phyloP scores from a whole-genome alignment of 1,139 yeast species.

The Williopsis jadinii region DNA sequence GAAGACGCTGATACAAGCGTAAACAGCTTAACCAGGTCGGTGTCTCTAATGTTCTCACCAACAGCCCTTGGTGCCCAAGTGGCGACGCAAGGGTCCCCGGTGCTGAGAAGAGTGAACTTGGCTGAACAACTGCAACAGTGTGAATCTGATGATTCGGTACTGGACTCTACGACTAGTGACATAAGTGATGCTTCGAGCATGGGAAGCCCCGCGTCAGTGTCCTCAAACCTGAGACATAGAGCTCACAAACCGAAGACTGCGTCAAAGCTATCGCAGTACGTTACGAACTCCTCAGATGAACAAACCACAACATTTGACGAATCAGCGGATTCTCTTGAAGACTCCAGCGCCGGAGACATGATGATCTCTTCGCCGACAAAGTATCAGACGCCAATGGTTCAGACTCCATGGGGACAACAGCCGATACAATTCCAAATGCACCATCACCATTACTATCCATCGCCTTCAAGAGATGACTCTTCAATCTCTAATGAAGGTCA shows the following conservation, averaged over 20 bases:
- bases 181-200: slow-evolving; percentile 2
- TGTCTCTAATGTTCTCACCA: slow-evolving; percentile 8
- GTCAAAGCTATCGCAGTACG: slow-evolving; percentile 11
- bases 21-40: slow-evolving; percentile 3
- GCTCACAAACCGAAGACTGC: slow-evolving; percentile 8
- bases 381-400: slow-evolving; percentile 10
- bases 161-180: not conserved
- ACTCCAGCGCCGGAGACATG: not conserved
- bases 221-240: not conserved
- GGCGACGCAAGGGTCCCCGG: slow-evolving; percentile 10
- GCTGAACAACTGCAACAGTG: slow-evolving; percentile 5
- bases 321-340: slow-evolving; percentile 2
- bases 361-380: slow-evolving; percentile 3
- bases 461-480: slow-evolving; percentile 4
- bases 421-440: slow-evolving; percentile 32
- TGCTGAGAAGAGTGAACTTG: slow-evolving; percentile 4
- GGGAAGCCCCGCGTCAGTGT: slow-evolving; percentile 2
- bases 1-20: slow-evolving; percentile 2
- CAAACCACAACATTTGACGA: not conserved
- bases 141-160: slow-evolving; percentile 1
- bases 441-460: slow-evolving; percentile 38
- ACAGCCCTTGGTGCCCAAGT: slow-evolving; percentile 13
- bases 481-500: not conserved
- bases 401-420: slow-evolving; percentile 11
- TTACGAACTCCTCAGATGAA: slow-evolving; percentile 9